Evolutionary conservation across 208 protist genomes (phyloP).

Genomic region (Trypanosoma grayi): DNA sequence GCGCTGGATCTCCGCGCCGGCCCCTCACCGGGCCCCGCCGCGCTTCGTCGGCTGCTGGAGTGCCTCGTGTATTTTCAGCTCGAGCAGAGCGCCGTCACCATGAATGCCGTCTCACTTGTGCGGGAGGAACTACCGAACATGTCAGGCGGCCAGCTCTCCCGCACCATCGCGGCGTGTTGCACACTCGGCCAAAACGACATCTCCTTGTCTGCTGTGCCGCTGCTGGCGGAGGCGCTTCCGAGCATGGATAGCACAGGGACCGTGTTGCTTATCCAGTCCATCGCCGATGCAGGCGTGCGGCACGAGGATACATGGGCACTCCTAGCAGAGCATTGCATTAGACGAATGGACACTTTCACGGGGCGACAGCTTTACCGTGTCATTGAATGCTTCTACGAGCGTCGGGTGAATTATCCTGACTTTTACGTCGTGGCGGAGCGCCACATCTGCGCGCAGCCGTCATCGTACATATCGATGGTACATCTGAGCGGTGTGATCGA

Average conservation of each 20-base stretch:
- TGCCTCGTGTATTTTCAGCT: conserved; percentile 79
- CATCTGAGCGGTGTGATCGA: conserved; percentile 57
- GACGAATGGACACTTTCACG: conserved; percentile 51
- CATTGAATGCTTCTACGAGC: conserved; percentile 47
- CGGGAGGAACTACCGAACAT: conserved; percentile 48
- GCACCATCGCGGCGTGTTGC: conserved; percentile 65
- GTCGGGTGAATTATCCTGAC: conserved; percentile 65
- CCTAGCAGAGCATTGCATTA: conserved; percentile 77
- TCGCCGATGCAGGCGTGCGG: conserved; percentile 38
- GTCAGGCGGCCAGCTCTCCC: conserved; percentile 46
- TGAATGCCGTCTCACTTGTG: conserved; percentile 57
- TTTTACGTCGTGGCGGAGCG: conserved; percentile 74
- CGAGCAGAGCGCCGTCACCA: conserved; percentile 41
- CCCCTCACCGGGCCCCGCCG: conserved; percentile 35
- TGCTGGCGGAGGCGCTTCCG: conserved; percentile 50
- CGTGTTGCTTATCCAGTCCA: conserved; percentile 50
- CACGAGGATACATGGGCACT: conserved; percentile 73
- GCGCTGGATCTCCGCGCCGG: conserved; percentile 64
- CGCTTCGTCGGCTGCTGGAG: conserved; percentile 66
- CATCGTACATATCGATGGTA: conserved; percentile 48
- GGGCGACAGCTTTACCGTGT: conserved; percentile 61
- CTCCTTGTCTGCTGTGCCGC: conserved; percentile 43
- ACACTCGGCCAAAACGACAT: conserved; percentile 57
- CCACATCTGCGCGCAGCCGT: conserved; percentile 45
- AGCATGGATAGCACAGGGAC: conserved; percentile 28